These are phyloP conservation scores for Neoscytalidium dimidiatum DNA, from an alignment of 2,329 filamentous ascomycete species.

Conservation along the genomic window DNA sequence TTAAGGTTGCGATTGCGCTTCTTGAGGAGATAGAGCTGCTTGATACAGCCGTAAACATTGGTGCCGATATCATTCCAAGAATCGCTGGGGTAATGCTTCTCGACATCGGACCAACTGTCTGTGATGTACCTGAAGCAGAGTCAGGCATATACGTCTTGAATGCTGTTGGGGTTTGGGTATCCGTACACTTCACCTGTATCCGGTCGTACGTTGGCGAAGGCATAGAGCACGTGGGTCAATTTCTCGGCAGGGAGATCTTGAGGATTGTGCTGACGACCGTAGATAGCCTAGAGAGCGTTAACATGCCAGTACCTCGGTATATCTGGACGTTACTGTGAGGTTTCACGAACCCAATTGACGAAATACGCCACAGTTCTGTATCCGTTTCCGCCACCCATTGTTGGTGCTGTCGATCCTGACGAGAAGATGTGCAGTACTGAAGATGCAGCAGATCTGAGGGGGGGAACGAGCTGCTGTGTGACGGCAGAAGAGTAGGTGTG, in stretches of 20 bases:
- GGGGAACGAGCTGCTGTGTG: neutral
- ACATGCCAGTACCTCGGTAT: neutral
- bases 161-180: neutral
- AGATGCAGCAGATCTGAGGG: neutral
- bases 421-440: neutral
- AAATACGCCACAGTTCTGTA: conserved; percentile 73
- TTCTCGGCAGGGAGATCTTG: conserved; percentile 79
- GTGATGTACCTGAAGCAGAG: conserved; percentile 55
- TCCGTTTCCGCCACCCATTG: conserved; percentile 38
- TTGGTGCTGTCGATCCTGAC: conserved; percentile 4
- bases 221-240: conserved; percentile 86
- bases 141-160: neutral
- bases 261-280: conserved; percentile 80
- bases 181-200: conserved; percentile 69
- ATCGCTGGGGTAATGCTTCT: conserved; percentile 70
- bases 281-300: conserved; percentile 66
- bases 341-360: conserved; percentile 61
- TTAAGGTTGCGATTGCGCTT: conserved; percentile 76
- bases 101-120: conserved; percentile 67
- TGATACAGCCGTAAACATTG: conserved; percentile 76
- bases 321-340: neutral
- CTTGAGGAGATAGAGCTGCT: conserved; percentile 76
- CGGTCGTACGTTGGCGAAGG: conserved; percentile 82
- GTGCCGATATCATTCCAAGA: conserved; percentile 65
- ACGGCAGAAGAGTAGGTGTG: neutral